Base-by-base conservation (phyloP, 257 asterid genomes). In the Vinca minor region DNA sequence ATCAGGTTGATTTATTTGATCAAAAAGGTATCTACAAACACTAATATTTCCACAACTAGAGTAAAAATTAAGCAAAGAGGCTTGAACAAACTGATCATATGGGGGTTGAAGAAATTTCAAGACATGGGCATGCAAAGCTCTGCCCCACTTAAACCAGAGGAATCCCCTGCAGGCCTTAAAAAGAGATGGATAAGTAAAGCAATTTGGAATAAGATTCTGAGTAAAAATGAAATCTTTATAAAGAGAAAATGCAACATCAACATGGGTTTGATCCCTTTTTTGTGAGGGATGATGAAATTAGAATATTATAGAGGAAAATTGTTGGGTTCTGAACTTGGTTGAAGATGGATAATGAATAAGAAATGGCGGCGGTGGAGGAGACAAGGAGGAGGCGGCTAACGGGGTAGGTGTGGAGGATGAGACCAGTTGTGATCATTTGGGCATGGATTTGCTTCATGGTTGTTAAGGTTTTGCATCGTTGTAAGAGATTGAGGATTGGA, bases 171-270 rank as follows among this genome's bases (percentile, higher is more conserved):
- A 79, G 38, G 83, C 86, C 85, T 85, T 87, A 73, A 89, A 85
- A 34, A 89, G 79, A 65, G 97, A 87, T 0, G 94, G 94, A 69
- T 72, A 89, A 0, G 95, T 89, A 58, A 76, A 85, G 69, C 70
- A 73, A 68, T 89, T 89, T 17, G 95, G 95, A 64, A 60, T 71
- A 49, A 80, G 57, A 35, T 56, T 14, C 3, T 62, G 61, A 28
- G 57, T 13, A 4, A 83, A 71, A 72, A 81, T 77, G 34, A 45
- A 68, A 7, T 64, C n/a, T n/a, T n/a, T 13, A 66, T 86, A 89
- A 17, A 83, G 73, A 34, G 83, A 77, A 23, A 86, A 64, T 3
- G 87, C 89, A 31, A 56, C 68, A 42, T 67, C n/a, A n/a, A n/a
- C n/a, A n/a, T n/a, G 65, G 35, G 67, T 29, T 26, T 76, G 82